Percentiles rank a stretch among this genome's conserved stretches.
phyloP scores from a whole-genome alignment of 306 rosid genomes.

The Comarum palustre region DNA sequence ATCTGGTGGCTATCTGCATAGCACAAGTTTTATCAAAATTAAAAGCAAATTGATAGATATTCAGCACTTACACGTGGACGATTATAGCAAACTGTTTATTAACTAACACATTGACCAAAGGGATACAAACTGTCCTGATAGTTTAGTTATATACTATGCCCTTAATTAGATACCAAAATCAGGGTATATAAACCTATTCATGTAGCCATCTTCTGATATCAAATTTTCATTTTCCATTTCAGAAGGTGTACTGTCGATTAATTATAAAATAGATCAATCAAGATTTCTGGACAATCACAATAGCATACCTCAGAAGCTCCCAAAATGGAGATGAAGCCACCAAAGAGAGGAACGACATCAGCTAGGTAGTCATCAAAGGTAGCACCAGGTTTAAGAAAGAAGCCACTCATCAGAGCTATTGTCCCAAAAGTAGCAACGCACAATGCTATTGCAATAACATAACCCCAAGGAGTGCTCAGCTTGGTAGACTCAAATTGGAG shows the following conservation, averaged over 20 bases:
- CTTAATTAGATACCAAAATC: background rate
- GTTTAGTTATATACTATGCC: background rate
- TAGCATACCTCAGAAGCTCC: constrained; percentile 88
- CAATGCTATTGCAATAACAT: constrained; percentile 60
- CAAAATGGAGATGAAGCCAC: constrained; percentile 71
- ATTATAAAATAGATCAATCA: background rate
- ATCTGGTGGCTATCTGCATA: constrained; percentile 77
- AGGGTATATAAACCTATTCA: background rate
- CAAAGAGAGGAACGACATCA: constrained; percentile 77
- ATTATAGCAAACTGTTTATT: background rate
- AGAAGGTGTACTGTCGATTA: background rate
- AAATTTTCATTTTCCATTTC: background rate
- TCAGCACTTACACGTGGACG: no score
- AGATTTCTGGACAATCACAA: background rate
- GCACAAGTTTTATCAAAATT: constrained; percentile 2
- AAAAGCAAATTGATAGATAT: no score
- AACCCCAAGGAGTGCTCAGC: constrained; percentile 78
- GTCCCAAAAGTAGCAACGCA: constrained; percentile 84
- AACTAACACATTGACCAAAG: background rate
- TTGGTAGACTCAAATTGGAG: constrained; percentile 78
- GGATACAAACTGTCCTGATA: background rate
- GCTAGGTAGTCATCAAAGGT: constrained; percentile 78
- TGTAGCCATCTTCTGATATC: background rate
- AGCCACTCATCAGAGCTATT: constrained; percentile 83
- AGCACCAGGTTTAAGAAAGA: constrained; percentile 87